Evolutionary conservation across 1,284 basidiomycete genomes (phyloP), one percentile per base, ranked within the genome.

Genomic region (Irpex sp.): DNA sequence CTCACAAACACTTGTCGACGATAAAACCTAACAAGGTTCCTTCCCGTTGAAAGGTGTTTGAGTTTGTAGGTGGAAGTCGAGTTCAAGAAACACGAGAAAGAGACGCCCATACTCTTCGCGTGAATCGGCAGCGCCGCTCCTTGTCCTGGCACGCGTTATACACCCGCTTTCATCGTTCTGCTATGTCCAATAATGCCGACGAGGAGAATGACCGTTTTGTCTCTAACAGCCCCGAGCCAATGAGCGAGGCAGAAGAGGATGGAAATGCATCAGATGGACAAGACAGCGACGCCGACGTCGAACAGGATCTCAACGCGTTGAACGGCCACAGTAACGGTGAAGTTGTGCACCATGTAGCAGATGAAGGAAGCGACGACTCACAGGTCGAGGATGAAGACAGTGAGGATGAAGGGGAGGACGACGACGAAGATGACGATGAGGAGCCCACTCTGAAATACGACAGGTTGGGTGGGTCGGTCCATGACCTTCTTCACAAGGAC

Each of bases 391-490:
- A 70, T 0, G 74, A 71, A 0, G 78, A 78, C 0, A 82, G 77
- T 0, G 82, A 80, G 0, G 83, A 83, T 0, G 83, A 83, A 0
- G 85, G 82, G 0, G 84, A 84, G 0, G 84, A 86, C 0, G 83
- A 84, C 0, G 85, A 85, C 0, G 86, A 86, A 0, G 85, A 88
- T 0, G 91, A 89, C 0, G 90, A 92, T 15, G 89, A 91, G n/a
- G 92, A 94, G 71, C 91, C 91, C 2, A 85, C 92, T 0, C 83
- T 98, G 71, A 98, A 98, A 74, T 98, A 98, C 74, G 88, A 92
- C 67, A 83, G 92, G 55, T 82, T 98, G 60, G 84, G 85, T 52
- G 93, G 93, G 4, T 80, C 86, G 2, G 80, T 92, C 49, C 84
- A 86, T 2, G 92, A 94, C 69, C 78, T 98, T n/a, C 82, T 98